Evolutionary conservation across 2,329 filamentous ascomycete species (phyloP).

Genomic region (Fusarium buxicola): DNA sequence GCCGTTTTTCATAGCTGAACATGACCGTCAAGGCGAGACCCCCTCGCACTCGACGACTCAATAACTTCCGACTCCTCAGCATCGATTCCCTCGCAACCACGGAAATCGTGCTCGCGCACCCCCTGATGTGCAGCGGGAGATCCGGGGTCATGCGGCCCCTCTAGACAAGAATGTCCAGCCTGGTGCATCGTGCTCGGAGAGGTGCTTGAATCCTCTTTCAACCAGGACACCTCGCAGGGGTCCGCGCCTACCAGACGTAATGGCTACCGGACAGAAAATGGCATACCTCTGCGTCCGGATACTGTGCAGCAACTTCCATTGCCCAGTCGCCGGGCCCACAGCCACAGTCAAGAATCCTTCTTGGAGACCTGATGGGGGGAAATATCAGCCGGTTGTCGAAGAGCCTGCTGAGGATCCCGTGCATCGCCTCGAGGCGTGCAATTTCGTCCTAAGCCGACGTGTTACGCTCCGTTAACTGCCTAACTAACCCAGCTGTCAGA

Average conservation of each 20-base stretch:
- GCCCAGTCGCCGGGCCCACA: conserved; percentile 80
- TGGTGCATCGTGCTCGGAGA: background rate
- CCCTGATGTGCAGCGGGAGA: background rate
- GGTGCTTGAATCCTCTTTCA: background rate
- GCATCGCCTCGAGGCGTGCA: conserved; percentile 72
- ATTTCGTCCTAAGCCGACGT: conserved; percentile 70
- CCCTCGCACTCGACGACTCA: background rate
- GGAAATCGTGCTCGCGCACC: background rate
- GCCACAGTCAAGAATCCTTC: conserved; percentile 76
- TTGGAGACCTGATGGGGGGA: conserved; percentile 69
- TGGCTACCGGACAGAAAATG: background rate
- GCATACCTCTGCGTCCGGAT: conserved; percentile 73
- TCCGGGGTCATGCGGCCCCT: background rate
- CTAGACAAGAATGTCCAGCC: background rate
- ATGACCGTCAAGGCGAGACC: background rate
- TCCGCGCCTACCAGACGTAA: background rate
- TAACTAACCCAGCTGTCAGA: background rate
- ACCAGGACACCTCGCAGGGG: background rate
- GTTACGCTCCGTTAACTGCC: conserved; percentile 23
- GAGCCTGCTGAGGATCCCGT: conserved; percentile 70
- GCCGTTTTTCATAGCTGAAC: background rate
- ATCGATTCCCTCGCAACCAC: background rate
- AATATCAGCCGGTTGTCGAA: conserved; percentile 78
- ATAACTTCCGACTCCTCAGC: background rate
- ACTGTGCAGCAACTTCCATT: conserved; percentile 71